Conservation (phyloP, 495 filamentous ascomycete species). For the Penicillium pulvis region DNA sequence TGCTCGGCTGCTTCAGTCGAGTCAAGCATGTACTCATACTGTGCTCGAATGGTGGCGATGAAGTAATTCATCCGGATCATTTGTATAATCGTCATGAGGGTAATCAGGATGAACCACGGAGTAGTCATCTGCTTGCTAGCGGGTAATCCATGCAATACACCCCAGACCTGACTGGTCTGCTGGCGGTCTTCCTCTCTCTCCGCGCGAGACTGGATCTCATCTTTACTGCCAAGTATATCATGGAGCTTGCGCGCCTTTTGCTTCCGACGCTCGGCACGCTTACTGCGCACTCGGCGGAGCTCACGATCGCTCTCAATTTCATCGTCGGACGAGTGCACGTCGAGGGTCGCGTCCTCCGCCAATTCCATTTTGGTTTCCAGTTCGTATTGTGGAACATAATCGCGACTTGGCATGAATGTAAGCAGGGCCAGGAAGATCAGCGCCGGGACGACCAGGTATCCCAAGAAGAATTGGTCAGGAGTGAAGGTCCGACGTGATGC, state of each 20-base stretch:
- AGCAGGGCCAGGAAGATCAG: conserved; percentile 57
- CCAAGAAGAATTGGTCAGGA: conserved; percentile 65
- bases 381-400: conserved; percentile 62
- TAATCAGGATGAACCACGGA: conserved; percentile 91
- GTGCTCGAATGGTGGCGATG: conserved; percentile 83
- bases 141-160: conserved; percentile 75
- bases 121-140: conserved; percentile 74
- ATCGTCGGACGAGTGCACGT: conserved; percentile 66
- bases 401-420: conserved; percentile 61
- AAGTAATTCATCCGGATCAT: conserved; percentile 98
- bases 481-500: conserved; percentile 49
- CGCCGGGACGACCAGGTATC: conserved; percentile 60
- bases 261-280: conserved; percentile 61
- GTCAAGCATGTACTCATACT: conserved; percentile 77
- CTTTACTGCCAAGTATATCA: conserved; percentile 61
- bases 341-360: conserved; percentile 42
- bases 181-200: conserved; percentile 57
- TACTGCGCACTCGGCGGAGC: conserved; percentile 53
- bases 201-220: conserved; percentile 51
- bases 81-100: conserved; percentile 88
- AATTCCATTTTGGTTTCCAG: conserved; percentile 65
- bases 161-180: conserved; percentile 63
- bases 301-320: conserved; percentile 46
- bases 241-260: conserved; percentile 68
- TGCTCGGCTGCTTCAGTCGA: conserved; percentile 58